phyloP scores from a whole-genome alignment of 78 protist species.

The Polysphondylium violaceum region DNA sequence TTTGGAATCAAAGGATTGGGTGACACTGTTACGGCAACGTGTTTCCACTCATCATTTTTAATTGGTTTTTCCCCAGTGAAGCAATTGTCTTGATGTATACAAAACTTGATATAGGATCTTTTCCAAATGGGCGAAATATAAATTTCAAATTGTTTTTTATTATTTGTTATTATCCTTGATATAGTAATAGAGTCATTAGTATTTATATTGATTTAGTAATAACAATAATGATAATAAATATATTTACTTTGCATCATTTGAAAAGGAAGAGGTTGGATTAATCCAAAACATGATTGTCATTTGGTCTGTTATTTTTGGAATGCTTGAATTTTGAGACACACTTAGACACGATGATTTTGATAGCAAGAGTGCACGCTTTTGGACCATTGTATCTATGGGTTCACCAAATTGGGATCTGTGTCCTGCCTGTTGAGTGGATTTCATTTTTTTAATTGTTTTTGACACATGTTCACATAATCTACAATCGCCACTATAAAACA shows the following conservation, averaged over 20 bases:
- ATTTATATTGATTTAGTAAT: no score
- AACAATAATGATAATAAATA: no score
- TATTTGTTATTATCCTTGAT: slow-evolving; percentile 11
- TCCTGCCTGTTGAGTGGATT: background rate
- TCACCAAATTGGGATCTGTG: slow-evolving; percentile 37
- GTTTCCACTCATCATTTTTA: slow-evolving; percentile 9
- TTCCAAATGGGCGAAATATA: slow-evolving; percentile 6
- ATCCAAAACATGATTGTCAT: slow-evolving; percentile 58
- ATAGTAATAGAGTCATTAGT: no score
- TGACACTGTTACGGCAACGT: slow-evolving; percentile 30
- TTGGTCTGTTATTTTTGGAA: background rate
- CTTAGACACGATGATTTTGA: background rate
- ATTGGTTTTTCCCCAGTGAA: slow-evolving; percentile 23
- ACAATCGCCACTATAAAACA: slow-evolving; percentile 58
- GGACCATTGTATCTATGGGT: background rate
- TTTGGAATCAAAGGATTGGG: background rate
- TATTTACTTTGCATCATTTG: no score
- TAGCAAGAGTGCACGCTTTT: background rate
- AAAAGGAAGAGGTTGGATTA: no score
- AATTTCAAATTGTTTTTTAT: background rate
- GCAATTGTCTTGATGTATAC: background rate
- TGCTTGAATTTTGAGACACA: background rate
- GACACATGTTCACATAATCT: slow-evolving; percentile 24
- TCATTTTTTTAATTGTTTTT: background rate
- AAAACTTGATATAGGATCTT: slow-evolving; percentile 11